Conservation (phyloP, 441 rosid species). For the Cnidoscolus chayamansa region DNA sequence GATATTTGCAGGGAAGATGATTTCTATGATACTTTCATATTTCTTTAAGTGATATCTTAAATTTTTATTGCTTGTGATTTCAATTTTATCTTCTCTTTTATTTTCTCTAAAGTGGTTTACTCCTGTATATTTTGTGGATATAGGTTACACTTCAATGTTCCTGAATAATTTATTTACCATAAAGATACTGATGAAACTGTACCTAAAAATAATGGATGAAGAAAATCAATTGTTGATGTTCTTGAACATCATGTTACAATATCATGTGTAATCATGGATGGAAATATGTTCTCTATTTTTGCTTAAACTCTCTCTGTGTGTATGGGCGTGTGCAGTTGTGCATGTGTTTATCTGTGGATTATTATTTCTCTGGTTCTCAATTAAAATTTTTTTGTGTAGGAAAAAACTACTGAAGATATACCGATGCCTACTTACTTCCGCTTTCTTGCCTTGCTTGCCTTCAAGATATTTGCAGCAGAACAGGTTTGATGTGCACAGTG, state of each 20-base stretch:
- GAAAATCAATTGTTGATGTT: background rate
- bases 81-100: background rate
- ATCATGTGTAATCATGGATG: background rate
- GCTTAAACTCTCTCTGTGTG: background rate
- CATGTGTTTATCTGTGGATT: background rate
- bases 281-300: background rate
- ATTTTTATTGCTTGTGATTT: too few relatives aligned
- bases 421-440: slow-evolving; percentile 96
- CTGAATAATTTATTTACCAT: background rate
- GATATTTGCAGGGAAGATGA: background rate
- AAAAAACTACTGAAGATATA: slow-evolving; percentile 58
- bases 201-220: background rate
- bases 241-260: background rate
- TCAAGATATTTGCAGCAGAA: slow-evolving; percentile 89
- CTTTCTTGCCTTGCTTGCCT: slow-evolving; percentile 88
- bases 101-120: background rate
- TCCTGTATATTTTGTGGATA: background rate
- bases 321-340: background rate
- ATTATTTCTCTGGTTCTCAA: slow-evolving; percentile 8
- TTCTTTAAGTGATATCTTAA: too few relatives aligned
- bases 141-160: background rate
- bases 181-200: background rate
- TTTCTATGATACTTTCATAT: background rate
- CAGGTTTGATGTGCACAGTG: slow-evolving; percentile 47
- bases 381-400: slow-evolving; percentile 46